Base-by-base conservation (phyloP, 1,284 basidiomycete species). In the Pascua guehoae region DNA sequence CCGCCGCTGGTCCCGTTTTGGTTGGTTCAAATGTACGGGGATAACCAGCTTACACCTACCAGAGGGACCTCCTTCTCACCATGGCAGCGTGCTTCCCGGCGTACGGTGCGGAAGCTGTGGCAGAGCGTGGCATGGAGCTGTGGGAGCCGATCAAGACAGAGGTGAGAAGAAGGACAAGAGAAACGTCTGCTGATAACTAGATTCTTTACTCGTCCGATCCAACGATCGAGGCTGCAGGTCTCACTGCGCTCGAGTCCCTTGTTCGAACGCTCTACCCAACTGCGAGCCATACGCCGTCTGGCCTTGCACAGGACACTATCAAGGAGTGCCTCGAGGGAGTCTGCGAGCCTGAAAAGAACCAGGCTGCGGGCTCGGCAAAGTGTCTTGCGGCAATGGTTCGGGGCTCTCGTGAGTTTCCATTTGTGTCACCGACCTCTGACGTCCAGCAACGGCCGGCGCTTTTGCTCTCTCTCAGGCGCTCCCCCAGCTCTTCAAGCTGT, bases 121-220 rank as follows among this genome's bases (percentile, higher is more conserved):
- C 81, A 10, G 81, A 82, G 17, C 83, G 84, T 60, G 88, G 87
- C 0, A 81, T 81, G 3, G 88, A 91, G 61, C 76, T 96, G 18
- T 95, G 92, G 89, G 92, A 88, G 72, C 82, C 86, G 1, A 76
- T 96, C 39, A 93, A 90, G 70, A 82, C 95, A 16, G 93, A 96
- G 82, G 91, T 89, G 66, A 49, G 76, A 54, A 49, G 76, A 54
- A 49, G 42, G 8, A 1, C 9, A 1, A 4, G 12, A 40, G 50
- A 17, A 47, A 56, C 44, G 24, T 32, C 24, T 24, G 32, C 53
- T 57, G 12, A 54, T 49, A 39, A 5, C 61, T 32, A 95, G 91
- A 88, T 96, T 37, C 89, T 95, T 73, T 91, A 95, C 80, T 89
- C 93, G 0, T 87, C 86, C 5, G 91, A 96, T 71, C 57, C 77